Percentiles rank a stretch among this genome's conserved stretches.
Conservation (phyloP, 352 stramenopile species). For the Elongisporangium undulatum region DNA sequence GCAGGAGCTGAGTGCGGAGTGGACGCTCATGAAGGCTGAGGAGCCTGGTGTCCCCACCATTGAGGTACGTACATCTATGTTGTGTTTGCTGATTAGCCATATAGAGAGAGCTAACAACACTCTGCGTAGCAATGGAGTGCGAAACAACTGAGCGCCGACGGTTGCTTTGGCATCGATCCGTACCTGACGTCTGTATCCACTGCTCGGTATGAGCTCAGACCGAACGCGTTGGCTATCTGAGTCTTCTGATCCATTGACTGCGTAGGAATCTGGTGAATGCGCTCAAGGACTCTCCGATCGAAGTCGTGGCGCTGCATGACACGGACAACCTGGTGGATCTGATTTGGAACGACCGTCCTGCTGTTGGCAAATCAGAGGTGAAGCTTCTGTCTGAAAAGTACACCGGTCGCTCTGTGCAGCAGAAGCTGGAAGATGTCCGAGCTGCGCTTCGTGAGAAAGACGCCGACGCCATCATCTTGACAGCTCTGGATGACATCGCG, state of each 20-base stretch:
- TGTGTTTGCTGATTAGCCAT: neutral
- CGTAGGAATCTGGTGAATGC: constrained; percentile 57
- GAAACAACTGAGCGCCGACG: constrained; percentile 52
- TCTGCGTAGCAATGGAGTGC: constrained; percentile 57
- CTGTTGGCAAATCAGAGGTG: constrained; percentile 73
- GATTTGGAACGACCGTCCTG: constrained; percentile 89
- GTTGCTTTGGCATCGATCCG: constrained; percentile 93
- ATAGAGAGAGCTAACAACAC: neutral
- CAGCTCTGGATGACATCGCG: constrained; percentile 95
- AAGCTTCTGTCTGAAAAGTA: constrained; percentile 92
- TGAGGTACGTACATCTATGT: constrained; percentile 42
- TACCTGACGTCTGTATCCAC: constrained; percentile 90
- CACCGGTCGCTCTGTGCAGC: constrained; percentile 85
- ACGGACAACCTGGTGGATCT: constrained; percentile 94
- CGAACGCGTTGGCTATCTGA: neutral
- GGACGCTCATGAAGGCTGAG: constrained; percentile 95
- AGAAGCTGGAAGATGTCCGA: constrained; percentile 89
- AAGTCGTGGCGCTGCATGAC: constrained; percentile 71
- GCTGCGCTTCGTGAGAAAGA: constrained; percentile 85
- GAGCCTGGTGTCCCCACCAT: constrained; percentile 90
- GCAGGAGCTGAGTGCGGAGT: constrained; percentile 90
- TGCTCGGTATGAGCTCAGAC: constrained; percentile 34
- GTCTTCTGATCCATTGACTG: neutral
- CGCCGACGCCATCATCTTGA: constrained; percentile 92
- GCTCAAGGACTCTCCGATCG: constrained; percentile 61